Percentiles rank a stretch among this genome's conserved stretches.
These are phyloP conservation scores for Monilinia aucupariae DNA, from an alignment of 2,329 filamentous ascomycete genomes.

Conservation along the genomic window DNA sequence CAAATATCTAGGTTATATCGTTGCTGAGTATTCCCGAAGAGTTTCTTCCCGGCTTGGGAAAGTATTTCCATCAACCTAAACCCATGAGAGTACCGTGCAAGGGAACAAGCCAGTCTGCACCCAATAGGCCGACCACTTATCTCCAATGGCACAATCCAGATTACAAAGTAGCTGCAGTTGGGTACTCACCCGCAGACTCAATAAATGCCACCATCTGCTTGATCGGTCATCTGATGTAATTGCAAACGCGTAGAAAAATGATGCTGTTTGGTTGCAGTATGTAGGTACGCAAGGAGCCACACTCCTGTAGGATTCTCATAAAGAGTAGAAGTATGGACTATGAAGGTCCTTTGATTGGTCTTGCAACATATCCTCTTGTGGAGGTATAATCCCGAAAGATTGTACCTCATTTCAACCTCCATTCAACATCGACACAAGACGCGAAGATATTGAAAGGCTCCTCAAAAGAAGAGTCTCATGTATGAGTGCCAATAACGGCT, in stretches of 20 bases:
- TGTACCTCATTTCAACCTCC: constrained; percentile 38
- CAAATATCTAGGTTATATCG: no score
- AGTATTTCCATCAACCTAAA: no score
- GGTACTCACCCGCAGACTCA: no score
- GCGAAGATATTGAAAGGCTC: constrained; percentile 41
- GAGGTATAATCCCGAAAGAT: constrained; percentile 34
- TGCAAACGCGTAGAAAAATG: not conserved
- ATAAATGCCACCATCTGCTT: no score
- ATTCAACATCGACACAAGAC: constrained; percentile 43
- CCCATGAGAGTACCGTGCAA: no score
- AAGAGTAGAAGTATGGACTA: constrained; percentile 50
- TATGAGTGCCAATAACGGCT: constrained; percentile 36
- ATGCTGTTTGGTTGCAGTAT: constrained; percentile 26
- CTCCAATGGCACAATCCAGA: no score
- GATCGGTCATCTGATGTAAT: no score
- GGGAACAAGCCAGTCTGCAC: no score
- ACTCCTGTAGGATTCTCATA: constrained; percentile 40
- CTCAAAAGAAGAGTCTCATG: constrained; percentile 41
- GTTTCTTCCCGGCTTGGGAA: no score
- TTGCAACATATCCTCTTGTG: constrained; percentile 42
- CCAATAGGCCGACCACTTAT: no score
- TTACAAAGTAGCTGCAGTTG: no score
- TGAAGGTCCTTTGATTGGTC: constrained; percentile 45
- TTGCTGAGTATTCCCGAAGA: no score
- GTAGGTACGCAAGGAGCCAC: constrained; percentile 50